Percentiles rank a stretch among this genome's conserved stretches.
Evolutionary conservation across 805 yeast species (phyloP).

Genomic region (Yarrowia yakushimensis): DNA sequence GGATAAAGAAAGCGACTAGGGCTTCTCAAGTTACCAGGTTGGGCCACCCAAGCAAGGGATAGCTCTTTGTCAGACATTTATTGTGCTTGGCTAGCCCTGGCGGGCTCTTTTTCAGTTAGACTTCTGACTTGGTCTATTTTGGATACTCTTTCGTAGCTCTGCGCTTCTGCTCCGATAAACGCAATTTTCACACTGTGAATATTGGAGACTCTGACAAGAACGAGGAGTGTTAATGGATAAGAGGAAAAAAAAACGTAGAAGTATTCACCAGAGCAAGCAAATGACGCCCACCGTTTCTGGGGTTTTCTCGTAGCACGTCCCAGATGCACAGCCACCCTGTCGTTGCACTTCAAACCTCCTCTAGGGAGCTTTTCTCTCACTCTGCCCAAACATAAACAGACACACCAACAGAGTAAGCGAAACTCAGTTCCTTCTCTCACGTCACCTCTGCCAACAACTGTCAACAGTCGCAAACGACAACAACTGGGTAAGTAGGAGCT

Average conservation of each 20-base stretch:
- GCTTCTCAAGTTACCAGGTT: background rate
- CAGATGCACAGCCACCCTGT: background rate
- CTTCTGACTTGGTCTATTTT: slow-evolving; percentile 14
- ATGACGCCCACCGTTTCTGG: background rate
- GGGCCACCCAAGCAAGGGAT: background rate
- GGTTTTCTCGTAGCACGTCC: background rate
- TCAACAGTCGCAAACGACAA: background rate
- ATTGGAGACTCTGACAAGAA: background rate
- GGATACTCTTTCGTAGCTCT: slow-evolving; percentile 15
- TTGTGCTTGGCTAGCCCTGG: slow-evolving; percentile 14
- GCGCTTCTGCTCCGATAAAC: slow-evolving; percentile 16
- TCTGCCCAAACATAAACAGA: slow-evolving; percentile 15
- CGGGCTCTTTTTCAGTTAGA: slow-evolving; percentile 11
- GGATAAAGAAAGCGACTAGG: background rate
- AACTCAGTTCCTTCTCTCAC: slow-evolving; percentile 11
- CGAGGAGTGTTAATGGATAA: no score
- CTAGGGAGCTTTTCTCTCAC: slow-evolving; percentile 1
- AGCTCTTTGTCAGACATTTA: slow-evolving; percentile 12
- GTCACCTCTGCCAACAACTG: background rate
- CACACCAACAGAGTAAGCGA: slow-evolving; percentile 11
- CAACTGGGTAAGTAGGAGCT: background rate
- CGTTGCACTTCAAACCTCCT: background rate
- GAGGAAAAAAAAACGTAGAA: background rate
- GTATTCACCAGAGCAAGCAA: background rate
- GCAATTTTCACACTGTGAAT: slow-evolving; percentile 19